A percentile compares a stretch with the other conserved stretches of the same genome.
Conservation (phyloP, 768 basidiomycete genomes). For the Mycena olivaceomarginata region DNA sequence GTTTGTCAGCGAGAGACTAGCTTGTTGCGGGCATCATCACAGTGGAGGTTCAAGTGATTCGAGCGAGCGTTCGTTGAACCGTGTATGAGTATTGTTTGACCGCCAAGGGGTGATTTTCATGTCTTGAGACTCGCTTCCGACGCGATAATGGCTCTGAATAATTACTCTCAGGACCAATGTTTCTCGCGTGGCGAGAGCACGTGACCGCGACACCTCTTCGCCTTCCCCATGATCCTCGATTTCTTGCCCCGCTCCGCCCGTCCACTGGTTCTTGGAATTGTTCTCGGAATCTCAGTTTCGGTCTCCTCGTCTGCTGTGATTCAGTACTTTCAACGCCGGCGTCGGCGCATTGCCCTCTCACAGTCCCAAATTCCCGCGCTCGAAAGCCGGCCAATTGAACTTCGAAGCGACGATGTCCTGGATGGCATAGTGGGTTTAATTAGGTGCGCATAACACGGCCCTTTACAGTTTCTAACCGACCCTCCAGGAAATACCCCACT, state of each 20-base stretch:
- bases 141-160: too few species aligned
- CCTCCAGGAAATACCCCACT: constrained; percentile 93
- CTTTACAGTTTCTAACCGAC: neutral
- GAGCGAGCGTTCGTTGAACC: too few species aligned
- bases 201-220: constrained; percentile 3
- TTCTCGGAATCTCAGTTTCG: constrained; percentile 88
- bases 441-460: constrained; percentile 67
- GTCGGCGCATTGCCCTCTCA: constrained; percentile 60
- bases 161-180: too few species aligned
- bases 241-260: constrained; percentile 36
- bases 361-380: constrained; percentile 48
- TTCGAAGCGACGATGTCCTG: constrained; percentile 87
- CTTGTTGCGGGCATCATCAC: too few species aligned
- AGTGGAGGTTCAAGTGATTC: too few species aligned
- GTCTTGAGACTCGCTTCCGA: too few species aligned
- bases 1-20: too few species aligned
- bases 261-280: constrained; percentile 63
- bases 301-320: constrained; percentile 81
- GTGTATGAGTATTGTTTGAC: too few species aligned
- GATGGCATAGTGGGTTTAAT: constrained; percentile 90
- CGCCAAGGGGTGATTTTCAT: too few species aligned
- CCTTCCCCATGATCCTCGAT: constrained; percentile 17
- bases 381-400: constrained; percentile 77
- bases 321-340: constrained; percentile 70
- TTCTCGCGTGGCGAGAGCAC: neutral